Evolutionary conservation across 768 basidiomycete genomes (phyloP).

Genomic region (Mrakia frigida): DNA sequence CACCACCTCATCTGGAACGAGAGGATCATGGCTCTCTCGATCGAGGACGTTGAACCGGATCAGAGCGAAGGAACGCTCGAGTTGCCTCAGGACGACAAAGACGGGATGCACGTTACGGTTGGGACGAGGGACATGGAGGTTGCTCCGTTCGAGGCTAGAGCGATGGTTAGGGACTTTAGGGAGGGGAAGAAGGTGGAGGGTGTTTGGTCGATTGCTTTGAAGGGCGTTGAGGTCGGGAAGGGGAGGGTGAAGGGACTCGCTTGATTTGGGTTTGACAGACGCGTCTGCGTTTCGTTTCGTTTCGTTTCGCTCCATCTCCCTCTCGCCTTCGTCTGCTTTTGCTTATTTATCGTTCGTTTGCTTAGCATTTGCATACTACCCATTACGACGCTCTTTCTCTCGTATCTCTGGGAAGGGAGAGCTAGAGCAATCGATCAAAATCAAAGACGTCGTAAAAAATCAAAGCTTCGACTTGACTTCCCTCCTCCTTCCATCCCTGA

Average conservation of each 20-base stretch:
- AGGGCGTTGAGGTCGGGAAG: constrained; percentile 10
- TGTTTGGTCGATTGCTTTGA: neutral
- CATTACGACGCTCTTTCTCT: too few species aligned
- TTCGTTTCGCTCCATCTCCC: too few species aligned
- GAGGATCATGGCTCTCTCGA: constrained; percentile 70
- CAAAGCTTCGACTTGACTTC: neutral
- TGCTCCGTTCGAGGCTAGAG: constrained; percentile 63
- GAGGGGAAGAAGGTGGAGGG: constrained; percentile 10
- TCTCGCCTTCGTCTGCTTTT: too few species aligned
- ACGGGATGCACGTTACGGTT: constrained; percentile 76
- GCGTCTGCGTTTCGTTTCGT: too few species aligned
- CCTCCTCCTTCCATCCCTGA: neutral
- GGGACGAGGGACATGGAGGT: constrained; percentile 60
- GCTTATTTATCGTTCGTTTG: too few species aligned
- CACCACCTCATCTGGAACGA: constrained; percentile 65
- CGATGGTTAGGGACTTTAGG: constrained; percentile 49
- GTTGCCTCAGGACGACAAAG: constrained; percentile 46
- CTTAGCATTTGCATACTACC: too few species aligned
- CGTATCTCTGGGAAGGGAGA: neutral
- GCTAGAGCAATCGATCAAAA: neutral
- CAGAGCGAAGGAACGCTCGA: neutral
- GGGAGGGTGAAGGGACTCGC: constrained; percentile 14
- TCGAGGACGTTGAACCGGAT: constrained; percentile 54
- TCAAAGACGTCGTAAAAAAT: neutral
- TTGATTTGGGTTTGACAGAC: too few species aligned